Base-by-base conservation (phyloP, 2,329 filamentous ascomycete genomes). In the Nothophoma quercina region DNA sequence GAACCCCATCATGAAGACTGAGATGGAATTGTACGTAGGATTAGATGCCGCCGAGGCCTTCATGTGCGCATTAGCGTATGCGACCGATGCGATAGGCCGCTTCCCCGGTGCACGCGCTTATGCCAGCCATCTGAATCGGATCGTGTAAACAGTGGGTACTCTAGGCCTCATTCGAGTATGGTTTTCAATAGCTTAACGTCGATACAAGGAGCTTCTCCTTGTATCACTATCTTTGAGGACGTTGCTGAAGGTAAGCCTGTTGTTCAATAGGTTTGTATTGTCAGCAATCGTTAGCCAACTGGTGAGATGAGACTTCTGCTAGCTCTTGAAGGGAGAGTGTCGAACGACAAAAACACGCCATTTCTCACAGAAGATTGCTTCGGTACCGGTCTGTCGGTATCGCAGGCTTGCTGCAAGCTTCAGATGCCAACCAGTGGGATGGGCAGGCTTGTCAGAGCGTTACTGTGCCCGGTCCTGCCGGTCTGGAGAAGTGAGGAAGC, bases 341-440 rank as follows among this genome's bases (percentile, higher is more conserved):
- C 51, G 49, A 52, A 51, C 52, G 50, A 13, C 25, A 19, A 53
- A 54, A 56, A 56, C 39, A 55, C 65, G 64, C 65, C 59, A 64
- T 55, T 43, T 33, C 41, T 64, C 62, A 62, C 59, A 67, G 55
- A 56, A 64, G 57, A 62, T 51, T 60, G 60, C 60, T 62, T 72
- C 70, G 69, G 55, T 69, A 69, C 71, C 71, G 70, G 33, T 9
- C 62, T 64, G 64, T 66, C 69, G 70, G 70, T 50, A 57, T 56
- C 23, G 21, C 42, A 55, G 57, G 62, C 62, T 58, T 58, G 57
- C 44, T 50, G 43, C 40, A 42, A 25, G 44, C 42, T 29, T 42
- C 49, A 48, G 40, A 48, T 59, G 55, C 65, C 61, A 65, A 67
- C 63, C 53, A 63, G 35, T 41, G 33, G 36, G 51, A 29, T 18